Conservation (phyloP, 805 yeast genomes). For the Kodamaea hsintzibuensis region DNA sequence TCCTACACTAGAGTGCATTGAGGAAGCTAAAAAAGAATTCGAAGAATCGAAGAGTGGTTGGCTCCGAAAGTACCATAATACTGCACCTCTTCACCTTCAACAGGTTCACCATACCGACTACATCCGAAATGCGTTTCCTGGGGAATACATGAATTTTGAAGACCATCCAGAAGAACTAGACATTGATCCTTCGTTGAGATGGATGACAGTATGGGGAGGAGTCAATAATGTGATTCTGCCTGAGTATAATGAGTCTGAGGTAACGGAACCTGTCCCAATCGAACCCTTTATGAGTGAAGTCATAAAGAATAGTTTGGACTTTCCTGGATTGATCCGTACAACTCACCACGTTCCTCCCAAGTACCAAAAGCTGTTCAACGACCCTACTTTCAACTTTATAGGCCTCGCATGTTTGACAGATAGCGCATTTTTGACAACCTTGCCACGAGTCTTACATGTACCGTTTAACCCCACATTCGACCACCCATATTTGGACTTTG, state of each 20-base stretch:
- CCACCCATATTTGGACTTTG: slow-evolving; percentile 30
- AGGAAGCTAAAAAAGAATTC: background rate
- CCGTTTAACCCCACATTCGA: slow-evolving; percentile 44
- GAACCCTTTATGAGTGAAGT: slow-evolving; percentile 5
- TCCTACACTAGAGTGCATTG: background rate
- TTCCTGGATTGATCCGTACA: background rate
- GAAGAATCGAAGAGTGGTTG: slow-evolving; percentile 2
- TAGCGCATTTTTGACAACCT: slow-evolving; percentile 40
- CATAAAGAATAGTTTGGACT: background rate
- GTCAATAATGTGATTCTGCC: slow-evolving; percentile 22
- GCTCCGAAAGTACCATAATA: slow-evolving; percentile 4
- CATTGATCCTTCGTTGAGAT: slow-evolving; percentile 34
- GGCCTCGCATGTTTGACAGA: slow-evolving; percentile 42
- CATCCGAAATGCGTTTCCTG: slow-evolving; percentile 38
- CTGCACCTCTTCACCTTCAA: slow-evolving; percentile 17
- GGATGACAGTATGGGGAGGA: slow-evolving; percentile 44
- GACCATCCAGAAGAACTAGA: slow-evolving; percentile 36
- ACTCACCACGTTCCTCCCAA: slow-evolving; percentile 14
- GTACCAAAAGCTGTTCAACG: slow-evolving; percentile 20
- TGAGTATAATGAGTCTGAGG: slow-evolving; percentile 7
- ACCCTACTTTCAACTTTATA: slow-evolving; percentile 31
- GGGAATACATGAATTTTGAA: slow-evolving; percentile 35
- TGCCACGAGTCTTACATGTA: slow-evolving; percentile 41
- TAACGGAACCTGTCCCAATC: slow-evolving; percentile 1
- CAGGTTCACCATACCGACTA: slow-evolving; percentile 37